Base-by-base conservation (phyloP, 805 yeast genomes). In the Wickerhamomyces tratensis region DNA sequence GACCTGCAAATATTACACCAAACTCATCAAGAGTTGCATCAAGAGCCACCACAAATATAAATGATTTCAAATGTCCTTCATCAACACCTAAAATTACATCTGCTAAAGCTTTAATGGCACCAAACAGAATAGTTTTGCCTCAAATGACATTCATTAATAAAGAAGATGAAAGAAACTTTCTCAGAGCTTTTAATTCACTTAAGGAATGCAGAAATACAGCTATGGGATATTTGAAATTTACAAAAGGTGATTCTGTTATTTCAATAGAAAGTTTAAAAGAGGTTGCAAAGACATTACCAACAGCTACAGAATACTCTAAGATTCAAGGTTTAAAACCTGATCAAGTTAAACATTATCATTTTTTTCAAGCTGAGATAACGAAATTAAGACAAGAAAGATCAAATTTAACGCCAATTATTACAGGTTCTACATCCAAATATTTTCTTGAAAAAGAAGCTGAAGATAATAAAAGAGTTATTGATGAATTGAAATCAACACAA, bases 231-330 rank as follows among this genome's bases (percentile, higher is more conserved):
- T 46, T 70, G 34, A 65, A 65, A 15, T 64, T 63, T 33, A 49
- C 56, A 38, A 47, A 49, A 14, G 64, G 68, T 20, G 56, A 62
- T 0, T 49, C 64, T 1, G 60, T 68, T 40, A 63, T 67, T 9
- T 53, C 67, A 0, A 66, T 65, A 43, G 59, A 57, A 2, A 58
- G 77, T 0, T 54, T 80, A 44, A 67, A 68, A 45, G 79, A 76
- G 37, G 71, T 81, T 77, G 77, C 85, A 0, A 48, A 56, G 15
- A 64, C 61, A 40, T 62, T 81, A 31, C 87, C 88, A 3, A 70
- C 68, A 13, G 68, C 69, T 38, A 56, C 52, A 14, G 81, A 69
- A 36, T 82, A 66, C 54, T 58, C 64, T 7, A 56, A 52, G 39
- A 50, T 77, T 39, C 72, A 41, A 20, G 57, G 55, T 5, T 43